phyloP scores from a whole-genome alignment of 352 stramenopile species.

The Globisporangium echinulatum region DNA sequence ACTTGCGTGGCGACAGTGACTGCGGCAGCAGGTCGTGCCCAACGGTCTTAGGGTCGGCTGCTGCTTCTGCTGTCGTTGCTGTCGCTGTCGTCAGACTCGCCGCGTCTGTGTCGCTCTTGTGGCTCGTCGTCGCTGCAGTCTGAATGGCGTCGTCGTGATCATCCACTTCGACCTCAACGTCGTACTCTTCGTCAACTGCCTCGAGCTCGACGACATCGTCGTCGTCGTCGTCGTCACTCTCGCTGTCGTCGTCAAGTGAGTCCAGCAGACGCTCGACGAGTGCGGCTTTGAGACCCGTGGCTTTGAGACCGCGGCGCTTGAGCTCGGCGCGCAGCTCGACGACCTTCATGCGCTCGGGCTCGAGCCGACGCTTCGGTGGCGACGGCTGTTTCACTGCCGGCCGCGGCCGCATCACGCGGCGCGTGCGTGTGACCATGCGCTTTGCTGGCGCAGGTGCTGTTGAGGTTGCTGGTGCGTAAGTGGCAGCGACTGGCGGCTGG shows the following conservation, averaged over 20 bases:
- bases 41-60: neutral
- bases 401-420: constrained; percentile 22
- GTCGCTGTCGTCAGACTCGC: too few species aligned
- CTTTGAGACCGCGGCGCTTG: constrained; percentile 48
- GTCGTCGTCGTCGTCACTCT: constrained; percentile 21
- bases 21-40: too few species aligned
- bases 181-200: constrained; percentile 17
- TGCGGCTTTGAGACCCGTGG: constrained; percentile 45
- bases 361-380: constrained; percentile 4
- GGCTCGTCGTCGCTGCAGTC: too few species aligned
- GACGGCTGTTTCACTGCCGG: constrained; percentile 3
- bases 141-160: neutral
- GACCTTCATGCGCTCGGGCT: constrained; percentile 31
- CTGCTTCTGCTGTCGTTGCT: constrained; percentile 3
- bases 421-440: constrained; percentile 37
- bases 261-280: constrained; percentile 43
- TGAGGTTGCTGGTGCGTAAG: neutral
- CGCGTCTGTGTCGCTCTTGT: too few species aligned
- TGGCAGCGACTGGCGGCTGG: too few species aligned
- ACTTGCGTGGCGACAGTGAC: neutral
- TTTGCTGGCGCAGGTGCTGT: neutral
- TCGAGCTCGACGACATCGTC: constrained; percentile 23
- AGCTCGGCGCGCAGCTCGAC: constrained; percentile 51
- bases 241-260: constrained; percentile 32
- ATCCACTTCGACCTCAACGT: constrained; percentile 21